A percentile compares a stretch with the other conserved stretches of the same genome.
Evolutionary conservation across 805 yeast species (phyloP).

Genomic region (Candida dajiaensis): DNA sequence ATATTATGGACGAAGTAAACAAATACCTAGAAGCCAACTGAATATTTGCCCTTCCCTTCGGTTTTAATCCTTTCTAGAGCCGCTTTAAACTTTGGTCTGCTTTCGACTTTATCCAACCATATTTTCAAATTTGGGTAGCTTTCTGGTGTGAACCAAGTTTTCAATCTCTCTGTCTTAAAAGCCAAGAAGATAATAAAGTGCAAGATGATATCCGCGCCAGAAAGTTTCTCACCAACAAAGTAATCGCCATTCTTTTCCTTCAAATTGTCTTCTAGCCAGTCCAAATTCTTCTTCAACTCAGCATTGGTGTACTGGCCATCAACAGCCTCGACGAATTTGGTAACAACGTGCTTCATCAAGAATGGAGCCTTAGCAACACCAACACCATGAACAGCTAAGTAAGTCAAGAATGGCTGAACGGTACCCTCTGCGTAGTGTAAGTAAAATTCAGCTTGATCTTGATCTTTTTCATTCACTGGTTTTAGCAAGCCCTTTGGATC

Average conservation of each 20-base stretch:
- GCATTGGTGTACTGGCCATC: conserved; percentile 43
- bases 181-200: conserved; percentile 30
- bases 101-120: conserved; percentile 23
- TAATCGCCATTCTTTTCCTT: conserved; percentile 26
- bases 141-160: neutral
- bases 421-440: conserved; percentile 60
- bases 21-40: neutral
- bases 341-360: conserved; percentile 39
- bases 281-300: conserved; percentile 37
- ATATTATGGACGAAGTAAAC: neutral
- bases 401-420: conserved; percentile 43
- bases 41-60: conserved; percentile 1
- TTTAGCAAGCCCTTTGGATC: conserved; percentile 36
- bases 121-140: conserved; percentile 23
- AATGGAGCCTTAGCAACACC: conserved; percentile 39
- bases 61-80: conserved; percentile 40
- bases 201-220: conserved; percentile 53
- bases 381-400: conserved; percentile 31
- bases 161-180: conserved; percentile 18
- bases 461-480: conserved; percentile 34
- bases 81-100: conserved; percentile 20
- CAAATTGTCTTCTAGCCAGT: conserved; percentile 36
- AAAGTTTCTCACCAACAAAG: conserved; percentile 44
- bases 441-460: conserved; percentile 42
- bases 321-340: conserved; percentile 37